phyloP scores from a whole-genome alignment of 352 stramenopile species.

The Globisporangium spiculum region DNA sequence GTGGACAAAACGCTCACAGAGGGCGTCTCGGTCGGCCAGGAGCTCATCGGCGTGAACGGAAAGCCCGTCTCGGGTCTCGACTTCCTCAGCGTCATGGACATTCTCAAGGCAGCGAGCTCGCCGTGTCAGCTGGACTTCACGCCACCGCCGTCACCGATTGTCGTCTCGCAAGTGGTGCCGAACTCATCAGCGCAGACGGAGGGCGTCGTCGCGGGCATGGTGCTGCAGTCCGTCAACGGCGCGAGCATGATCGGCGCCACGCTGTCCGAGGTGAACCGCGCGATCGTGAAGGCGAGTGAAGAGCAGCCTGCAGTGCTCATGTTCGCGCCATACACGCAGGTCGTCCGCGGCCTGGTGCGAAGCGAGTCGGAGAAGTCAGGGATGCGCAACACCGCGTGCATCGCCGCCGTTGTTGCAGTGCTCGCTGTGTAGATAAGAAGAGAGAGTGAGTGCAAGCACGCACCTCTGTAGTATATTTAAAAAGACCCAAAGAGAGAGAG shows the following conservation, averaged over 20 bases:
- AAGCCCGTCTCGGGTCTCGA: conserved; percentile 29
- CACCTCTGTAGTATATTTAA: conserved; percentile 26
- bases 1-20: conserved; percentile 22
- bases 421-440: conserved; percentile 24
- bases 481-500: conserved; percentile 2
- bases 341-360: conserved; percentile 1
- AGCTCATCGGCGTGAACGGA: conserved; percentile 44
- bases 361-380: conserved; percentile 19
- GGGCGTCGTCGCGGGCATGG: conserved; percentile 35
- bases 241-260: conserved; percentile 33
- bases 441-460: not conserved
- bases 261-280: conserved; percentile 29
- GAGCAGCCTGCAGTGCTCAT: conserved; percentile 23
- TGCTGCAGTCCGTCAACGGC: conserved; percentile 35
- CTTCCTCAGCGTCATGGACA: conserved; percentile 36
- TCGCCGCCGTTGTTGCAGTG: conserved; percentile 42
- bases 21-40: conserved; percentile 31
- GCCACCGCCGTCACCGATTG: conserved; percentile 39
- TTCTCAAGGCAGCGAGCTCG: conserved; percentile 30
- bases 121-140: conserved; percentile 50
- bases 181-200: conserved; percentile 16
- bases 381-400: conserved; percentile 35
- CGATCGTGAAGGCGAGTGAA: conserved; percentile 25
- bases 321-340: conserved; percentile 23
- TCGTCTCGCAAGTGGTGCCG: conserved; percentile 31